Evolutionary conservation across 345 rosid genomes (phyloP).

Genomic region (Abelmoschus esculentus): DNA sequence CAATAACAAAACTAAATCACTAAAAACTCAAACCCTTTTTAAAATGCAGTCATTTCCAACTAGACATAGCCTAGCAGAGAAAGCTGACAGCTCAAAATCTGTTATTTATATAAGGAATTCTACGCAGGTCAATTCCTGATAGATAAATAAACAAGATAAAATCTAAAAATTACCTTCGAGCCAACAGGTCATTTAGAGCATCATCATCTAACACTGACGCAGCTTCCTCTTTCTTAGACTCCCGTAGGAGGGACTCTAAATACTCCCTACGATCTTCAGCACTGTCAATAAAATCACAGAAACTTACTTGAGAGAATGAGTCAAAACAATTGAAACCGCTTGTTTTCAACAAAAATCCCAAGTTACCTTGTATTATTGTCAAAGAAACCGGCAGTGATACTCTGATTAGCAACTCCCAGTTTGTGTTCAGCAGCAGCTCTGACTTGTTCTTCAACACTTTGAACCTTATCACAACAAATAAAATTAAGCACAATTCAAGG

Average conservation of each 20-base stretch:
- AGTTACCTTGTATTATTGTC: constrained; percentile 85
- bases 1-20: not conserved
- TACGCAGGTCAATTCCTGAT: not conserved
- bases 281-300: constrained; percentile 33
- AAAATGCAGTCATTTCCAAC: not conserved
- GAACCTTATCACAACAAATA: constrained; percentile 37
- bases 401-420: constrained; percentile 95
- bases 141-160: not conserved
- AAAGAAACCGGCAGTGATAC: constrained; percentile 93
- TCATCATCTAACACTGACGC: constrained; percentile 86
- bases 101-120: not conserved
- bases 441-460: constrained; percentile 95
- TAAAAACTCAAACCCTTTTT: not conserved
- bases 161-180: constrained; percentile 53
- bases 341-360: not conserved
- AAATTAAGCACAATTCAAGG: constrained; percentile 1
- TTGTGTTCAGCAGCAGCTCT: constrained; percentile 95
- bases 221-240: constrained; percentile 89
- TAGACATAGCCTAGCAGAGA: not conserved
- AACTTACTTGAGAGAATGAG: constrained; percentile 10
- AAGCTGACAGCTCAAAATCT: not conserved
- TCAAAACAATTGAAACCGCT: constrained; percentile 1
- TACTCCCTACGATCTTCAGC: constrained; percentile 94
- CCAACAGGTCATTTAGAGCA: constrained; percentile 68
- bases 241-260: constrained; percentile 76